Evolutionary conservation across 306 rosid genomes (phyloP).

Genomic region (Cajanus cajan): DNA sequence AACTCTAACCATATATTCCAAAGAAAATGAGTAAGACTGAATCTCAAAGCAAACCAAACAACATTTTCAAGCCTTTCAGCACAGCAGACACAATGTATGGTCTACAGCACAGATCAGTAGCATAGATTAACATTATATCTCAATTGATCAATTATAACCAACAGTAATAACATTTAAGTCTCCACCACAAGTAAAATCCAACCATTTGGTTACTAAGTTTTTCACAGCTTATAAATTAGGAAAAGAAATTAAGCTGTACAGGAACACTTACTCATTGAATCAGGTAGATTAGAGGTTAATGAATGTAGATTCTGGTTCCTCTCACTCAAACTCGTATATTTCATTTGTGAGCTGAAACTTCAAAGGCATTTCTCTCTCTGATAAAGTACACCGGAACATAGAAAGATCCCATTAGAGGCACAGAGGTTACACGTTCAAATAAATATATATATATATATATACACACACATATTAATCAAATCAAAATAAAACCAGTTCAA

Average conservation of each 20-base stretch:
- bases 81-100: neutral
- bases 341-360: conserved; percentile 14
- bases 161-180: neutral
- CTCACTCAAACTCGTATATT: neutral
- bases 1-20: neutral
- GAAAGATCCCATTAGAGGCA: neutral
- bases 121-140: neutral
- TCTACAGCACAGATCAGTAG: neutral
- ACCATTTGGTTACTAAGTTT: neutral
- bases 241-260: neutral
- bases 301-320: neutral
- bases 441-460: too few relatives aligned
- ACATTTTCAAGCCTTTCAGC: conserved; percentile 12
- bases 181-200: conserved; percentile 23
- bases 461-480: neutral
- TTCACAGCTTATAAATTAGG: neutral
- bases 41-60: conserved; percentile 1
- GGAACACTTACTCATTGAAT: conserved; percentile 11
- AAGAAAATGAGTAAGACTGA: neutral
- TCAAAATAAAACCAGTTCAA: neutral
- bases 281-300: neutral
- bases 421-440: neutral
- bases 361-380: neutral
- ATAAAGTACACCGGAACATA: neutral
- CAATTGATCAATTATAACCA: neutral